Base-by-base conservation (phyloP, 306 rosid species). In the Canavalia ensiformis region DNA sequence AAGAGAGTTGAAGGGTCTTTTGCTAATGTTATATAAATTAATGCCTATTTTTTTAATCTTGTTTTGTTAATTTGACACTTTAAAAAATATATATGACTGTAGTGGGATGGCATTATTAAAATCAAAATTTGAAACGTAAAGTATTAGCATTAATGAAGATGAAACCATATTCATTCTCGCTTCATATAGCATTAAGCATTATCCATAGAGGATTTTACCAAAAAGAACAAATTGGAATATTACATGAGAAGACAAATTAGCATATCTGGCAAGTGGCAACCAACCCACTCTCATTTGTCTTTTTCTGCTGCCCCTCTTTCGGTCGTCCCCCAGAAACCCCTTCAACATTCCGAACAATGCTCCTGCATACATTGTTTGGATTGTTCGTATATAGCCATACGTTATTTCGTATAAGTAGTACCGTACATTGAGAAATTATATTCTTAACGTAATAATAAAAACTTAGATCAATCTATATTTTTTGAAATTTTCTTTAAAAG, bases 231-330 rank as follows among this genome's bases (percentile, higher is more conserved):
- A 18, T 18, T 18, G 25, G 25, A 74, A 57, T 29, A 57, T 11
- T 29, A 3, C 49, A 64, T 7, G 62, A 77, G 4, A 30, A 30
- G 83, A 79, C 54, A 79, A 28, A 70, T 2, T 12, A 58, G 77
- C 52, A 47, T 58, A 10, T 47, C 72, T 70, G 83, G 83, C 83
- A 79, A 18, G 25, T 18, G 25, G 25, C 59, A 41, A 45, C 44
- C 47, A 45, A 56, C 57, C 74, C n/a, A 18, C 57, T 44, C 60
- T 52, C 70, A 10, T 50, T 1, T 78, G 83, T 70, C 77, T 1
- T 79, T 70, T 58, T 58, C 30, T 5, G 0, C 0, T 37, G 35
- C 31, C 33, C 52, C 50, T 73, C 3, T 29, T 9, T 51, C 49
- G 2, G 12, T 1, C 7, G 3, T 71, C 8, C 68, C 10, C 42